Evolutionary conservation across 176 grass and related monocot genomes (phyloP).

Genomic region (Luzula sylvatica): DNA sequence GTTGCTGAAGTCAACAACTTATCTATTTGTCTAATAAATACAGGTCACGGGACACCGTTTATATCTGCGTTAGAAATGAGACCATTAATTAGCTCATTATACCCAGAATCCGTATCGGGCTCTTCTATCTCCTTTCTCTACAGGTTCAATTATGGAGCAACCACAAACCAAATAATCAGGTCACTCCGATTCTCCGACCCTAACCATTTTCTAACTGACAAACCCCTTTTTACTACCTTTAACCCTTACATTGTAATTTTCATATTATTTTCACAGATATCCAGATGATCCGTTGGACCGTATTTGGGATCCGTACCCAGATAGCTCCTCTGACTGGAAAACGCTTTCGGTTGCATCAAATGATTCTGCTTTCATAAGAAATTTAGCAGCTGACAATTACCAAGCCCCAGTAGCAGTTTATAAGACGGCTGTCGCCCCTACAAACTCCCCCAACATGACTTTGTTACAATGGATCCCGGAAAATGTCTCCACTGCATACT

Average conservation of each 20-base stretch:
- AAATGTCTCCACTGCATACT: not conserved
- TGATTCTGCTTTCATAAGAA: too few relatives aligned
- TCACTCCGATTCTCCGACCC: too few relatives aligned
- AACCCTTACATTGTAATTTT: not conserved
- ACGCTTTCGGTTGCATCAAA: not conserved
- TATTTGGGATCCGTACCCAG: not conserved
- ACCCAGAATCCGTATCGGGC: not conserved
- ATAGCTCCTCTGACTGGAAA: not conserved
- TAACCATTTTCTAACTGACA: not conserved
- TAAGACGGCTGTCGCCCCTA: not conserved
- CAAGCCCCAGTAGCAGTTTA: not conserved
- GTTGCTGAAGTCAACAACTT: slow-evolving; percentile 3
- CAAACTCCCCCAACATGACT: not conserved
- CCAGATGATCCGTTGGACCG: slow-evolving; percentile 24
- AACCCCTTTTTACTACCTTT: not conserved
- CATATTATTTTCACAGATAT: slow-evolving; percentile 7
- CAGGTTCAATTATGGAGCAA: not conserved
- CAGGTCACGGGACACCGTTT: slow-evolving; percentile 36
- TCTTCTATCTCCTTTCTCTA: not conserved
- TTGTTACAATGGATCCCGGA: not conserved
- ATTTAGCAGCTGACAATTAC: not conserved
- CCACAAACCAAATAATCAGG: slow-evolving; percentile 9
- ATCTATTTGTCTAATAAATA: slow-evolving; percentile 32
- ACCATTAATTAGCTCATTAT: not conserved
- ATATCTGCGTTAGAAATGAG: slow-evolving; percentile 26